Percentiles rank a stretch among this genome's conserved stretches.
phyloP scores from a whole-genome alignment of 306 rosid species.

The Vigna radiata region DNA sequence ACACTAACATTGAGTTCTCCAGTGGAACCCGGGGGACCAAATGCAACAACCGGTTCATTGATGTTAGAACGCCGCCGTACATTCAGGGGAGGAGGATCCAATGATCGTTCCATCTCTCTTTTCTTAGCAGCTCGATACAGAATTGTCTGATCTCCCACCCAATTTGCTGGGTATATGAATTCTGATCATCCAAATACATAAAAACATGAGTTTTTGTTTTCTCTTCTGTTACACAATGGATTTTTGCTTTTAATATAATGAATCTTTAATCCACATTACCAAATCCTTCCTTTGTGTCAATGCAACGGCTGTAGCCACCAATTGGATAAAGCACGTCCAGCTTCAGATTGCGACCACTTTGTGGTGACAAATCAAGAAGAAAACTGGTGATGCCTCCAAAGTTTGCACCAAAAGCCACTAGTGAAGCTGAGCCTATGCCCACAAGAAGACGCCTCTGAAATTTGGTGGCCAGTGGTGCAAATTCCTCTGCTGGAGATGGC shows the following conservation, averaged over 20 bases:
- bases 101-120: conserved; percentile 69
- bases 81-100: conserved; percentile 76
- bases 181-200: conserved; percentile 48
- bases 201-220: not conserved
- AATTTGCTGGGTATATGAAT: conserved; percentile 83
- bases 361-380: conserved; percentile 74
- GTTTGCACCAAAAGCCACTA: conserved; percentile 85
- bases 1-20: conserved; percentile 96
- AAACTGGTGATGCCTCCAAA: conserved; percentile 79
- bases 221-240: not conserved
- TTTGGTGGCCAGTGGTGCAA: conserved; percentile 58
- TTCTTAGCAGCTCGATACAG: conserved; percentile 78
- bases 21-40: conserved; percentile 84
- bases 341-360: conserved; percentile 66
- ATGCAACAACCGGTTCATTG: conserved; percentile 77
- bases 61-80: conserved; percentile 54
- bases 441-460: conserved; percentile 68
- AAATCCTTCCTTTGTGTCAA: conserved; percentile 82
- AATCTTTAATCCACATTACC: conserved; percentile 53
- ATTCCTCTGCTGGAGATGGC: conserved; percentile 63
- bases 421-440: conserved; percentile 80
- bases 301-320: conserved; percentile 74
- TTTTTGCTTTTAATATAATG: not conserved
- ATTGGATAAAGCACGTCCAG: conserved; percentile 81
- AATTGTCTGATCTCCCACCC: conserved; percentile 95